Base-by-base conservation (phyloP, 2,329 filamentous ascomycete genomes). In the Beauveria caledonica region DNA sequence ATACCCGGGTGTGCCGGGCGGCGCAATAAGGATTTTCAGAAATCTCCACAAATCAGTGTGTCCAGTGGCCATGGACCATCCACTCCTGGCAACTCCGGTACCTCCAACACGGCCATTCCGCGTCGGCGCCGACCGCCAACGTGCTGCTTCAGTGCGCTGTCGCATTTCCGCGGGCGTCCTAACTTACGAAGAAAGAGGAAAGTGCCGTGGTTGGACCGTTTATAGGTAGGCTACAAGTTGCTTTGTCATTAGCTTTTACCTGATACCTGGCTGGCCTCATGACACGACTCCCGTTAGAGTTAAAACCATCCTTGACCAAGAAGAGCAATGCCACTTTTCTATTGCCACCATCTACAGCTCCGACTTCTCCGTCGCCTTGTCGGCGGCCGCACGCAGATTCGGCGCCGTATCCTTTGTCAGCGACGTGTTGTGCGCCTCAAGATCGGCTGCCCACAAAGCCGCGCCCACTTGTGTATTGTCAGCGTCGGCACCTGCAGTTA, bases 371-470 rank as follows among this genome's bases (percentile, higher is more conserved):
- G 74, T 48, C 19, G 60, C 76, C 64, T 80, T 77, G 66, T 78
- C 77, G 36, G 77, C 80, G 46, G 76, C 72, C 64, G 81, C 78
- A 49, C 78, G 74, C 48, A 83, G 69, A 15, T 69, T 73, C 1
- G 80, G 80, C n/a, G 80, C 80, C 15, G 80, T 82, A 62, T 76
- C 73, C 57, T 75, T 69, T 10, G 76, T 75, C 78, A 82, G 82
- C 45, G 73, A 71, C 10, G 73, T 77, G 60, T 77, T 75, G 66
- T 79, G 78, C 29, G 74, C 71, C 72, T 95, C 91, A 62, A 95
- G 83, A 72, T 95, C 92, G 19, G 90, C 89, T 45, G 93, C 92
- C 92, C 92, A 97, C n/a, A 97, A 77, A 8, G 93, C 93, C 58
- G 92, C 93, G 8, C 92, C 93, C 62, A 96, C 91, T 86, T 86